Evolutionary conservation across 768 basidiomycete genomes (phyloP), one percentile per base, ranked within the genome.

Genomic region (Mycena pura): DNA sequence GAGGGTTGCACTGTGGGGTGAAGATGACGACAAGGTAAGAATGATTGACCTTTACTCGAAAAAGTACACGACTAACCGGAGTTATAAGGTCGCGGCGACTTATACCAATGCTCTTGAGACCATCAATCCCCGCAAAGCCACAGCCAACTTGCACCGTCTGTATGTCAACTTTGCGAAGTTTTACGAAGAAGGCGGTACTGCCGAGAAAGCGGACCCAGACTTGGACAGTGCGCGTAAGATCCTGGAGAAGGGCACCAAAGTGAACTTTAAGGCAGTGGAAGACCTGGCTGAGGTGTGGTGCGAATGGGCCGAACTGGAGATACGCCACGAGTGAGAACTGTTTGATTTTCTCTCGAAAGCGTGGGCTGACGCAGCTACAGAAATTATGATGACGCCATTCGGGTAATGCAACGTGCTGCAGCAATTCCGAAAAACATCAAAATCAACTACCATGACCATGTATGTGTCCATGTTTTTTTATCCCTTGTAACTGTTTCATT

Each of bases 201-300:
- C 86, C 2, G 89, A 89, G 3, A 79, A 88, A 53, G 93, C 91
- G 14, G 95, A 96, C 69, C 73, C 83, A 3, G 94, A 98, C 69
- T 75, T 98, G 1, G 87, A 87, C 46, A 92, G 86, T 66, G 92
- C 96, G 5, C 87, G 96, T 39, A 96, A 96, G 78, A 91, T 99
- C 27, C 78, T 99, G 32, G 95, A 98, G 72, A 96, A 93, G 74
- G 96, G 87, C 5, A 91, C 91, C 4, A 93, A 92, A 68, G 88
- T 97, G 39, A 92, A 91, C 70, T 98, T 95, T 81, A 93, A 90
- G 75, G 82, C 86, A n/a, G 96, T 99, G 10, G 96, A 99, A 72
- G 97, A 99, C 69, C 82, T 99, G 22, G 97, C 97, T 0, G 97
- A 99, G 73, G 86, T 98, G 14, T 99, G 97, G 97, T 98, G 96